Evolutionary conservation across 345 rosid genomes (phyloP).

Genomic region (Syzygium jambos): DNA sequence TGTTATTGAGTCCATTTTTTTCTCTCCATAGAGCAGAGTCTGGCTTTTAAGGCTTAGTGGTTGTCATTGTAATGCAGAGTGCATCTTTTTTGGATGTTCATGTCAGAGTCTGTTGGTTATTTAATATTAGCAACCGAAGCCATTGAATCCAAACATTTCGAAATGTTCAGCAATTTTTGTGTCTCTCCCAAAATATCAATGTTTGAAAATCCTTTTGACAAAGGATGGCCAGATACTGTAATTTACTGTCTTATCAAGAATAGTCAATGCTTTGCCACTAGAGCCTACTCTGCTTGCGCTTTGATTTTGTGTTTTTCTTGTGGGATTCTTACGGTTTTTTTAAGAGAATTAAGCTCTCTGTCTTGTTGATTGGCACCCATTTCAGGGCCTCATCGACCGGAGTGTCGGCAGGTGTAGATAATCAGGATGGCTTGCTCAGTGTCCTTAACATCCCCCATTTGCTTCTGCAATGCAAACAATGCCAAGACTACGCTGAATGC

Average conservation of each 20-base stretch:
- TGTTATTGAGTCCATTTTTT: background rate
- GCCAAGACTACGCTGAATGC: constrained; percentile 20
- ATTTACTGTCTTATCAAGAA: background rate
- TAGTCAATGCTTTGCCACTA: background rate
- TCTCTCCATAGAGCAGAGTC: background rate
- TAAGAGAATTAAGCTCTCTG: background rate
- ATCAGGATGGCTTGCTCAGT: constrained; percentile 50
- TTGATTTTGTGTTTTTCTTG: background rate
- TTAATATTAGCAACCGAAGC: too few species aligned
- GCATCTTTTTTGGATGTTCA: too few species aligned
- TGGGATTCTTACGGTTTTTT: background rate
- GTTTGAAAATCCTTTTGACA: too few species aligned
- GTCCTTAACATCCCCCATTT: constrained; percentile 35
- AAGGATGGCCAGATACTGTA: too few species aligned
- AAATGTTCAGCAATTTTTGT: too few species aligned
- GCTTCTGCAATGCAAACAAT: constrained; percentile 7
- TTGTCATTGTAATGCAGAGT: too few species aligned
- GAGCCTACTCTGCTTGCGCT: background rate
- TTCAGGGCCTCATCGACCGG: background rate
- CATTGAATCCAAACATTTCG: too few species aligned
- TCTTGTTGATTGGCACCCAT: background rate
- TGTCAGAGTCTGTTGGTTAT: too few species aligned
- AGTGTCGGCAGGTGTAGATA: background rate
- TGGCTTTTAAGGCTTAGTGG: background rate
- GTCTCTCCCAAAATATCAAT: too few species aligned